Conservation (phyloP, 768 basidiomycete genomes). For the Leccinellum albellum region DNA sequence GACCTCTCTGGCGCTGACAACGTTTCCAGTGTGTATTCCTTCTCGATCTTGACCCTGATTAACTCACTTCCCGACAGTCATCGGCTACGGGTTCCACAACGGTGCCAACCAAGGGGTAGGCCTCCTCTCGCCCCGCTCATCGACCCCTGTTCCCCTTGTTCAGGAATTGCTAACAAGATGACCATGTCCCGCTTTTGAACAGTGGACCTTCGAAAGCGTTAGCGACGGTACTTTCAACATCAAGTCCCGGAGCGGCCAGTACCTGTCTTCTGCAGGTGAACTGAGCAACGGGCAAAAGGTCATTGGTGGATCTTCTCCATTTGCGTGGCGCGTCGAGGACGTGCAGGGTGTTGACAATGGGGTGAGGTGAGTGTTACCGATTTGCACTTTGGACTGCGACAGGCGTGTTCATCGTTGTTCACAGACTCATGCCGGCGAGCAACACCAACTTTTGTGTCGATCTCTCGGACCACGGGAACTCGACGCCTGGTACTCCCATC, state of each 20-base stretch:
- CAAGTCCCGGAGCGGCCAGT: constrained; percentile 42
- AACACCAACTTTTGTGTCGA: constrained; percentile 43
- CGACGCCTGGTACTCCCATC: constrained; percentile 42
- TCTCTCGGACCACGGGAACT: constrained; percentile 43
- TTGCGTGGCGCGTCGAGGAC: constrained; percentile 52
- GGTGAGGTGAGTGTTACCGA: constrained; percentile 38
- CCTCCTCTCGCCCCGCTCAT: background rate
- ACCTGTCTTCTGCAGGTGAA: constrained; percentile 35
- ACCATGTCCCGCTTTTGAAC: background rate
- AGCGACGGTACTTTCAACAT: constrained; percentile 36
- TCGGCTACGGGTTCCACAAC: constrained; percentile 42
- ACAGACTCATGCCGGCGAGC: constrained; percentile 44
- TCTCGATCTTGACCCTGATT: background rate
- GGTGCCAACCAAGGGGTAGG: constrained; percentile 50
- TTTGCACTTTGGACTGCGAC: background rate
- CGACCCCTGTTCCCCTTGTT: background rate
- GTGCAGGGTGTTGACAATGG: constrained; percentile 30
- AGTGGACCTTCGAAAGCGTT: constrained; percentile 46
- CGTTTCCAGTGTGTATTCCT: constrained; percentile 36
- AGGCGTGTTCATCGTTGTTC: background rate
- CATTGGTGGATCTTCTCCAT: constrained; percentile 34
- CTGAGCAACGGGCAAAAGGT: constrained; percentile 38
- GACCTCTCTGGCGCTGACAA: constrained; percentile 56
- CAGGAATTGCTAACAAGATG: background rate
- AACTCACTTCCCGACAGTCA: constrained; percentile 34